phyloP scores from a whole-genome alignment of 164 flowering plant genomes.

The Annona squamosa region DNA sequence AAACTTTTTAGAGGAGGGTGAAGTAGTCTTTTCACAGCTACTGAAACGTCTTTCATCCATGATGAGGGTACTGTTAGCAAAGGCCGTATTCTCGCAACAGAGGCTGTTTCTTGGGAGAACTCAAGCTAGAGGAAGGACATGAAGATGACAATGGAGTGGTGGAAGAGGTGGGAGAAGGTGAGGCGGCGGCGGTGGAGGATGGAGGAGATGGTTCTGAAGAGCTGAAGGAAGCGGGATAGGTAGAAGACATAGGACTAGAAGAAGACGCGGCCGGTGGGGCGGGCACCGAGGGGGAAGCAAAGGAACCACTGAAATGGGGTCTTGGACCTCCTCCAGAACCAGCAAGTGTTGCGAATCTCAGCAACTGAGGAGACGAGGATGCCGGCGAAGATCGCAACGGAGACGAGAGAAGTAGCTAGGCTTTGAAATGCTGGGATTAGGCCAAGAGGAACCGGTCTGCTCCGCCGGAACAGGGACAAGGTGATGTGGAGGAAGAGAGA shows the following conservation, averaged over 20 bases:
- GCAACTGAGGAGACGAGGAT: slow-evolving; percentile 54
- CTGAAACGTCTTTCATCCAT: no score
- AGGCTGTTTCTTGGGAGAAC: slow-evolving; percentile 83
- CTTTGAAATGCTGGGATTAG: slow-evolving; percentile 65
- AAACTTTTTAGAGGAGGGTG: no score
- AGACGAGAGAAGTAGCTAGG: slow-evolving; percentile 50
- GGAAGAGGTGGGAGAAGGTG: slow-evolving; percentile 44
- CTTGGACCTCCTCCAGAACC: slow-evolving; percentile 62
- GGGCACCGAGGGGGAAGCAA: slow-evolving; percentile 83
- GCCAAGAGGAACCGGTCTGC: slow-evolving; percentile 48
- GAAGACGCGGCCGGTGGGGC: slow-evolving; percentile 80
- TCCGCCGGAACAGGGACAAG: slow-evolving; percentile 24
- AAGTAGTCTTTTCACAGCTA: no score
- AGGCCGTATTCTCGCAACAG: no score
- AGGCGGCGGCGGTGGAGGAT: slow-evolving; percentile 44
- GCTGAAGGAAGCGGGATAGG: slow-evolving; percentile 65
- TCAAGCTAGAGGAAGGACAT: slow-evolving; percentile 84
- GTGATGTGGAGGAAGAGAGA: slow-evolving; percentile 41
- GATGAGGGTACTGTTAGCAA: no score
- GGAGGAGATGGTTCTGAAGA: slow-evolving; percentile 41
- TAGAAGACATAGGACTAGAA: slow-evolving; percentile 84
- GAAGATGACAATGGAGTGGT: slow-evolving; percentile 41
- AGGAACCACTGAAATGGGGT: slow-evolving; percentile 82
- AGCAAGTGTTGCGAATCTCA: slow-evolving; percentile 79
- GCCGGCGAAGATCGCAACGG: slow-evolving; percentile 54